phyloP scores from a whole-genome alignment of 768 basidiomycete species.

The Dendrothele bispora region DNA sequence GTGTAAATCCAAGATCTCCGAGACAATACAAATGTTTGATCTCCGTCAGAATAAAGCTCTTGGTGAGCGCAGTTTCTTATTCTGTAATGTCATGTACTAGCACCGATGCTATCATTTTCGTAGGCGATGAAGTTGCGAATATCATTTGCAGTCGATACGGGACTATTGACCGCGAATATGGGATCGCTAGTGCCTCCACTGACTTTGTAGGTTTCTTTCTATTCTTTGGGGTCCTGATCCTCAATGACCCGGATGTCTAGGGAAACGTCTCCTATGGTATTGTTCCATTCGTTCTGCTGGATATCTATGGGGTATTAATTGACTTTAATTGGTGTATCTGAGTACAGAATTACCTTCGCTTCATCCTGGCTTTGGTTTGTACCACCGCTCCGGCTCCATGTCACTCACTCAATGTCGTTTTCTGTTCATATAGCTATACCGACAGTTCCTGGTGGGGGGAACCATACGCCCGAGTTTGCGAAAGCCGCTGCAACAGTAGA shows the following conservation, averaged over 20 bases:
- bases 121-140: constrained; percentile 65
- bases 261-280: constrained; percentile 76
- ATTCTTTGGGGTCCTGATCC: not conserved
- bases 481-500: constrained; percentile 55
- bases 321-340: not conserved
- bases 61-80: constrained; percentile 35
- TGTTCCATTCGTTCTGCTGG: constrained; percentile 8
- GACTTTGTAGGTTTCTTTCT: constrained; percentile 84
- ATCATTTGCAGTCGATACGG: constrained; percentile 63
- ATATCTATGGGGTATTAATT: constrained; percentile 13
- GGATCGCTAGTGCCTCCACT: constrained; percentile 71
- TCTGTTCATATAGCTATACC: constrained; percentile 67
- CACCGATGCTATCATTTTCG: not conserved
- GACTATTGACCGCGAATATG: constrained; percentile 60
- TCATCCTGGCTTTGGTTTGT: constrained; percentile 69
- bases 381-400: not conserved
- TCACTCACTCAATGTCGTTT: not conserved
- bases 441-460: constrained; percentile 67
- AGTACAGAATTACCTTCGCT: constrained; percentile 57
- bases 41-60: constrained; percentile 67
- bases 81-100: not conserved
- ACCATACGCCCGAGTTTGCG: constrained; percentile 71
- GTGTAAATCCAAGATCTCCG: constrained; percentile 48
- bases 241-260: constrained; percentile 29
- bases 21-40: constrained; percentile 42